phyloP scores from a whole-genome alignment of 1,139 yeast genomes.

The Scheffersomyces cryptocercus region DNA sequence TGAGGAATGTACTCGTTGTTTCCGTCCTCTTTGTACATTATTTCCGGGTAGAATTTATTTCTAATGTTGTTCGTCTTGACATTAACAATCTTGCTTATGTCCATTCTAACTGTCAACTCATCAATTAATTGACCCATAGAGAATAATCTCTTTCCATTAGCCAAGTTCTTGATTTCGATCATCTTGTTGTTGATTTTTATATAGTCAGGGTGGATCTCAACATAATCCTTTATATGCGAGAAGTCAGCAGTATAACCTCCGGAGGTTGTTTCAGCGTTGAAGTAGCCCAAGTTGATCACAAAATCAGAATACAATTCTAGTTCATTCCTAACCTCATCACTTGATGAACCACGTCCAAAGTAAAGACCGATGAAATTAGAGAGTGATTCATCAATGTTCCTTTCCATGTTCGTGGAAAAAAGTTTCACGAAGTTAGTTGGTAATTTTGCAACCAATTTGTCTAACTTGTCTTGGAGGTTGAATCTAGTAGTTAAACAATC shows the following conservation, averaged over 20 bases:
- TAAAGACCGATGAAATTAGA: conserved; percentile 65
- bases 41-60: conserved; percentile 6
- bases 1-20: conserved; percentile 10
- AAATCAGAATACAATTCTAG: conserved; percentile 46
- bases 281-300: conserved; percentile 52
- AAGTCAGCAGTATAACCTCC: conserved; percentile 36
- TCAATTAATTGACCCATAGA: conserved; percentile 15
- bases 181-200: conserved; percentile 27
- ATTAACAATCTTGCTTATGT: conserved; percentile 8
- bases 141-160: conserved; percentile 14
- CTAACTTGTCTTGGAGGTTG: conserved; percentile 40
- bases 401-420: conserved; percentile 44
- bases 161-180: conserved; percentile 19
- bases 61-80: conserved; percentile 8
- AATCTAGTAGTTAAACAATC: conserved; percentile 68
- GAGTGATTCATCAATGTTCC: conserved; percentile 62
- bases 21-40: not conserved
- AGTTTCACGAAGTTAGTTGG: conserved; percentile 29
- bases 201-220: conserved; percentile 39
- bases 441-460: conserved; percentile 43
- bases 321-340: conserved; percentile 20
- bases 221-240: conserved; percentile 20
- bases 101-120: conserved; percentile 7
- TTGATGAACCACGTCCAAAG: conserved; percentile 43
- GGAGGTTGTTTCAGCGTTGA: conserved; percentile 55